Conservation (phyloP, 2,329 filamentous ascomycete species). For the Ceratocystis lukuohia region DNA sequence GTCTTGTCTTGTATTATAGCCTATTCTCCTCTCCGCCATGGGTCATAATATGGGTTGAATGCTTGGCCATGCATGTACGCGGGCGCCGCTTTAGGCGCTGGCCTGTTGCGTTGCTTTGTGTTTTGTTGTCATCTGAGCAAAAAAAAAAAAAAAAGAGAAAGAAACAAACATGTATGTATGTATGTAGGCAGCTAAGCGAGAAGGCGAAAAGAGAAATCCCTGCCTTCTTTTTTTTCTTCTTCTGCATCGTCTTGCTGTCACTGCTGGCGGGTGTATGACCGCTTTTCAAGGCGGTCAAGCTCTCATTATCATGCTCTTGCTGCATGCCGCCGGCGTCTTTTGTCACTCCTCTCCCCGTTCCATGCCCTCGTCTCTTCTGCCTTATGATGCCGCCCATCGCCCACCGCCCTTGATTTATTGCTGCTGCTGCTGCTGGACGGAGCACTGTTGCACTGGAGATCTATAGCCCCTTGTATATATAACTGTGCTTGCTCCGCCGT, state of each 20-base stretch:
- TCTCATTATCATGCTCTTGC: background rate
- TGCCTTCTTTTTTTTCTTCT: background rate
- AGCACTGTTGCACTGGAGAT: background rate
- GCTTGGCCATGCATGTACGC: background rate
- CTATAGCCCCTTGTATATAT: no score
- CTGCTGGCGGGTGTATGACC: background rate
- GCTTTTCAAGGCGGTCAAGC: background rate
- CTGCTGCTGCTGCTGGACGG: background rate
- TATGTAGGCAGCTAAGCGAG: background rate
- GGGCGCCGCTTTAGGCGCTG: background rate
- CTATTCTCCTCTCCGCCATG: no score
- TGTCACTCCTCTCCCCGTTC: no score
- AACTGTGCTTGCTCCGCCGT: background rate
- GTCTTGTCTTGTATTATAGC: no score
- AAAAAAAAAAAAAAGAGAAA: no score
- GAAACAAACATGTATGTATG: background rate
- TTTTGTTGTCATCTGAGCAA: no score
- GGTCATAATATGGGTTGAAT: background rate
- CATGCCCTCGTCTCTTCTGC: no score
- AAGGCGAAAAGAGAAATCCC: background rate
- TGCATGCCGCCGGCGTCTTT: background rate
- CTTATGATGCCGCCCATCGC: no score
- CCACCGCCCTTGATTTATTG: background rate
- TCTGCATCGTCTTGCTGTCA: background rate
- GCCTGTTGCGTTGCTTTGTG: background rate